A percentile compares a stretch with the other conserved stretches of the same genome.
Evolutionary conservation across 2,329 filamentous ascomycete genomes (phyloP).

Genomic region (Colletotrichum sp.): DNA sequence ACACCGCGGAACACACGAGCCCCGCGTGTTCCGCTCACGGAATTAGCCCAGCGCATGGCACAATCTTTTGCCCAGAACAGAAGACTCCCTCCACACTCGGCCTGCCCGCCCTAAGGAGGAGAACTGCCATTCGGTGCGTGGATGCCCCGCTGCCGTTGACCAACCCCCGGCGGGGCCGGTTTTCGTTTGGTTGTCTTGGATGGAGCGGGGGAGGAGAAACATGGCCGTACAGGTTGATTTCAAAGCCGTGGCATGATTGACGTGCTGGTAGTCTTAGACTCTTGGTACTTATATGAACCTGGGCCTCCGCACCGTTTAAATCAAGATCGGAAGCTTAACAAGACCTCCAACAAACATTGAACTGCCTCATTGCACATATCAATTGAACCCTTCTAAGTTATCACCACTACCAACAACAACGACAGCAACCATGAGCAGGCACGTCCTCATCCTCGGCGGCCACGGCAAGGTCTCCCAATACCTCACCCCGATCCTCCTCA

Average conservation of each 20-base stretch:
- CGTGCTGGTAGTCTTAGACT: neutral
- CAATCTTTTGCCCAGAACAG: neutral
- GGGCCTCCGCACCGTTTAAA: neutral
- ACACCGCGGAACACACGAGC: neutral
- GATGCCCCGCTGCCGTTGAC: neutral
- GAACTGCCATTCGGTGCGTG: neutral
- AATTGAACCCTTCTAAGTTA: neutral
- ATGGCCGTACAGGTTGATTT: neutral
- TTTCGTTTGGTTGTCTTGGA: neutral
- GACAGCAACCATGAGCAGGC: slow-evolving; percentile 35
- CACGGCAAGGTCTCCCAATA: slow-evolving; percentile 80
- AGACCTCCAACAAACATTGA: neutral
- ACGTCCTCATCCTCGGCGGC: slow-evolving; percentile 78
- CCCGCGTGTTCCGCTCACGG: neutral
- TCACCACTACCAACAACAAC: neutral
- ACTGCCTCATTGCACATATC: neutral
- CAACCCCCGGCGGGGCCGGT: neutral
- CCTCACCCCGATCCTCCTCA: slow-evolving; percentile 77
- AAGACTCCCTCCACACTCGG: neutral
- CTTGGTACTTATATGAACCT: neutral
- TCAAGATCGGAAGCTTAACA: neutral
- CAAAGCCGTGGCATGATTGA: neutral
- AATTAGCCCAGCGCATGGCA: neutral
- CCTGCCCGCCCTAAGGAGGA: neutral
- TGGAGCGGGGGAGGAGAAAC: neutral